Evolutionary conservation across 2,329 filamentous ascomycete species (phyloP), one percentile per base, ranked within the genome.

Genomic region (Botrytis fragariae): DNA sequence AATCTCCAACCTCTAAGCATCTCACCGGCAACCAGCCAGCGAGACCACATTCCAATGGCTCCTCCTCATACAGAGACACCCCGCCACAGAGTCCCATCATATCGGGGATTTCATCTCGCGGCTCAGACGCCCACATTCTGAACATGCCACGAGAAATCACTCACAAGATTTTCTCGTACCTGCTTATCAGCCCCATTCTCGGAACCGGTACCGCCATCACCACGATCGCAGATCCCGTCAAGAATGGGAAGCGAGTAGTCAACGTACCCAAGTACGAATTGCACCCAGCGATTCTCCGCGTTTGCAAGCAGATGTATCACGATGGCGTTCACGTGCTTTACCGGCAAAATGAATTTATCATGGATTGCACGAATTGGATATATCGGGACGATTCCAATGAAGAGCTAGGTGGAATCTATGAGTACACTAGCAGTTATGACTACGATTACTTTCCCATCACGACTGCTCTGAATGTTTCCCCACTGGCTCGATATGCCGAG

Each of bases 341-440:
- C 37, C 45, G 57, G n/a, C 32, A n/a, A 6, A 68, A 68, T 22
- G n/a, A 22, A 8, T 68, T 68, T 4, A 57, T 57, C 35, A 57
- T 57, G 65, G 65, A 68, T 22, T 68, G 65, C 35, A 68, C 65
- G 0, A 57, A 68, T 22, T 68, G 65, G 65, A 57, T 68, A 3
- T 68, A 68, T 68, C 65, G 48, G 6, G 22, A 51, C 1, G 63
- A 37, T 25, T 7, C 10, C 0, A 32, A 37, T 8, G 29, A 18
- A 10, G 6, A 9, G 4, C 3, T 42, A 4, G 6, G 25, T 14
- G 37, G 37, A 18, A 22, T 32, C 9, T 48, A 48, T 35, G 29
- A 18, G 12, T 48, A 65, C 10, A 16, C 51, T 1, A 57, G n/a
- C 7, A 25, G 22, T 16, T 18, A 39, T 10, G 14, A n/a, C 25